phyloP scores from a whole-genome alignment of 1,284 basidiomycete genomes.

The Ganoderma leucocontextum region DNA sequence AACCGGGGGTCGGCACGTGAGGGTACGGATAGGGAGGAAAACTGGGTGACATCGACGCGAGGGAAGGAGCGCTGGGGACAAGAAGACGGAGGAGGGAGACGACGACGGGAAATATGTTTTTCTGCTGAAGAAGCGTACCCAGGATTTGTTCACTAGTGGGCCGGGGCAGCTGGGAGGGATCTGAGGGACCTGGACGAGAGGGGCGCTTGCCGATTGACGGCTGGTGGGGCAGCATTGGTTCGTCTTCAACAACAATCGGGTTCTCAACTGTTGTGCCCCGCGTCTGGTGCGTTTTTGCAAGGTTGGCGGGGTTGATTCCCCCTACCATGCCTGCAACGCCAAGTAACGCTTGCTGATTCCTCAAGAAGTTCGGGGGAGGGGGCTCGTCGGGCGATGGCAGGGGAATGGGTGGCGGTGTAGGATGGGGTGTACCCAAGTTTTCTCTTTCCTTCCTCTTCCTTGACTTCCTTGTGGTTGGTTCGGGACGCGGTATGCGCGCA shows the following conservation, averaged over 20 bases:
- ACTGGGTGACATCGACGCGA: conserved; percentile 23
- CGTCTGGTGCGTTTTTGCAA: conserved; percentile 48
- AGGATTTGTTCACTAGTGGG: conserved; percentile 67
- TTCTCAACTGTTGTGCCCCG: conserved; percentile 64
- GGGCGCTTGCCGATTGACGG: conserved; percentile 28
- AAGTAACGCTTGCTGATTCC: conserved; percentile 73
- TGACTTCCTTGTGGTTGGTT: conserved; percentile 23
- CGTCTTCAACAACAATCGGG: conserved; percentile 76
- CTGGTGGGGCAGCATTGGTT: conserved; percentile 33
- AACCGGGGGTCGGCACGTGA: conserved; percentile 9
- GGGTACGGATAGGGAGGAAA: conserved; percentile 20
- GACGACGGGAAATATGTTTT: conserved; percentile 72
- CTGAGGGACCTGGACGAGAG: conserved; percentile 34
- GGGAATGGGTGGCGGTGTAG: conserved; percentile 59
- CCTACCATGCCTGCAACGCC: conserved; percentile 75
- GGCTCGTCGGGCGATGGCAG: conserved; percentile 68
- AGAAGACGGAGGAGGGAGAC: conserved; percentile 63
- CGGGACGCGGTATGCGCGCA: conserved; percentile 21
- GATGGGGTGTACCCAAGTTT: conserved; percentile 44
- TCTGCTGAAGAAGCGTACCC: conserved; percentile 63
- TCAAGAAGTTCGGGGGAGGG: conserved; percentile 72
- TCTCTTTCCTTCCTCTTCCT: conserved; percentile 42
- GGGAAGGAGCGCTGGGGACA: conserved; percentile 28
- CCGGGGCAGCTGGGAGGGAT: conserved; percentile 50
- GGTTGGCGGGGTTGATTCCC: conserved; percentile 64